A percentile compares a stretch with the other conserved stretches of the same genome.
phyloP scores from a whole-genome alignment of 2,329 filamentous ascomycete genomes.

The Stagonosporopsis vannaccii region DNA sequence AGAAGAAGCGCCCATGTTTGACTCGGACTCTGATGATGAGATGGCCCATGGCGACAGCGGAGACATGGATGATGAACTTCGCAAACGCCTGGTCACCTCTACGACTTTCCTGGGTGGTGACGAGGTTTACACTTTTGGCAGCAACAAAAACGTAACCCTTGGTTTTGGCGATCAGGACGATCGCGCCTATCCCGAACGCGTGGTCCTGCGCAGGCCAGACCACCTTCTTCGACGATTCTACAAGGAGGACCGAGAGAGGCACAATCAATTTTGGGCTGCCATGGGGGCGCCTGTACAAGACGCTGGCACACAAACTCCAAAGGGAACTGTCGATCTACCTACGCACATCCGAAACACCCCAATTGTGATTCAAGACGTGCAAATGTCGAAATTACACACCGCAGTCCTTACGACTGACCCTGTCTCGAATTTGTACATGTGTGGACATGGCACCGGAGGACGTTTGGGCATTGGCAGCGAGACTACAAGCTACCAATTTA shows the following conservation, averaged over 20 bases:
- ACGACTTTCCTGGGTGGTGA: slow-evolving; percentile 67
- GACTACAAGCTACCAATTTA: slow-evolving; percentile 85
- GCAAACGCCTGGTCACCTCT: slow-evolving; percentile 37
- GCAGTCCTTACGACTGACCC: slow-evolving; percentile 87
- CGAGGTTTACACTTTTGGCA: slow-evolving; percentile 92
- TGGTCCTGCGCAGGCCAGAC: slow-evolving; percentile 77
- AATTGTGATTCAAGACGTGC: slow-evolving; percentile 79
- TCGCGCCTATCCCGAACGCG: slow-evolving; percentile 88
- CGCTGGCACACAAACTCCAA: slow-evolving; percentile 35
- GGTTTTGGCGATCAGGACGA: slow-evolving; percentile 97
- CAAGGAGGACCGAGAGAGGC: slow-evolving; percentile 67
- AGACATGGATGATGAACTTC: slow-evolving; percentile 48
- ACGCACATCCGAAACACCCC: slow-evolving; percentile 74
- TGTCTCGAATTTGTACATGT: slow-evolving; percentile 89
- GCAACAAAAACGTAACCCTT: slow-evolving; percentile 92
- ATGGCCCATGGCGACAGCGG: slow-evolving; percentile 51
- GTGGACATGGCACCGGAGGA: slow-evolving; percentile 89
- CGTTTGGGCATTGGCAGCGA: slow-evolving; percentile 90
- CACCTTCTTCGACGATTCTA: slow-evolving; percentile 78
- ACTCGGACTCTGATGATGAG: slow-evolving; percentile 62
- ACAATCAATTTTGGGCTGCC: slow-evolving; percentile 47
- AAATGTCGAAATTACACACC: slow-evolving; percentile 90
- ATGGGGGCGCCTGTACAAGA: slow-evolving; percentile 44
- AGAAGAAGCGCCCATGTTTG: slow-evolving; percentile 50
- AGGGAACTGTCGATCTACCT: slow-evolving; percentile 67